A percentile compares a stretch with the other conserved stretches of the same genome.
These are phyloP conservation scores for Kwoniella sp. DNA, from an alignment of 768 basidiomycete species.

Conservation along the genomic window DNA sequence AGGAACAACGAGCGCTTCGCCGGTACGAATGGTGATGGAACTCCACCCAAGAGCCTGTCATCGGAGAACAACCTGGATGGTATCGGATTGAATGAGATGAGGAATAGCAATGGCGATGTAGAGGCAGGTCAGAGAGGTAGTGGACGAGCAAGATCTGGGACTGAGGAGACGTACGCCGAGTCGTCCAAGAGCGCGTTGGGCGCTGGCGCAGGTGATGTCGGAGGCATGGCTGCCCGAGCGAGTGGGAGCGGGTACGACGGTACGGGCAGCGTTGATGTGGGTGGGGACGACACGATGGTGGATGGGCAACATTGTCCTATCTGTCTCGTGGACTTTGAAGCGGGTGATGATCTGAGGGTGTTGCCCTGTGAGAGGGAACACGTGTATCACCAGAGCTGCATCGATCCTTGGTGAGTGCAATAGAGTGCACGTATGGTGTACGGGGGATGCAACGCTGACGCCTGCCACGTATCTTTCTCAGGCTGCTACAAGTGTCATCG, in stretches of 20 bases:
- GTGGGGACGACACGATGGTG: constrained; percentile 49
- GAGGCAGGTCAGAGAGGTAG: neutral
- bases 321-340: constrained; percentile 90
- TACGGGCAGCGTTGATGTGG: constrained; percentile 3
- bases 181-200: constrained; percentile 11
- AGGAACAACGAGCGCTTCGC: constrained; percentile 17
- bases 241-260: constrained; percentile 16
- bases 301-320: constrained; percentile 89
- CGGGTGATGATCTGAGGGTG: constrained; percentile 86
- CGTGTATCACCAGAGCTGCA: constrained; percentile 83
- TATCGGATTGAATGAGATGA: neutral
- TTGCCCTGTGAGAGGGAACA: constrained; percentile 91
- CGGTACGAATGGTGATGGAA: constrained; percentile 14
- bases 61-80: constrained; percentile 20
- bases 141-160: neutral
- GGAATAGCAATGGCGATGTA: neutral
- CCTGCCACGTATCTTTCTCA: too few relatives aligned
- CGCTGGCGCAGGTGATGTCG: neutral
- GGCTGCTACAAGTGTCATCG: constrained; percentile 85
- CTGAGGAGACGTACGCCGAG: constrained; percentile 10
- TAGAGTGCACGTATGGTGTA: too few relatives aligned
- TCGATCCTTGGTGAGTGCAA: constrained; percentile 69
- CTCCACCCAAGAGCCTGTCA: constrained; percentile 27
- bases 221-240: constrained; percentile 11
- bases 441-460: too few relatives aligned